Conservation (phyloP, 176 grass and related monocot species). For the Lolium perenne region DNA sequence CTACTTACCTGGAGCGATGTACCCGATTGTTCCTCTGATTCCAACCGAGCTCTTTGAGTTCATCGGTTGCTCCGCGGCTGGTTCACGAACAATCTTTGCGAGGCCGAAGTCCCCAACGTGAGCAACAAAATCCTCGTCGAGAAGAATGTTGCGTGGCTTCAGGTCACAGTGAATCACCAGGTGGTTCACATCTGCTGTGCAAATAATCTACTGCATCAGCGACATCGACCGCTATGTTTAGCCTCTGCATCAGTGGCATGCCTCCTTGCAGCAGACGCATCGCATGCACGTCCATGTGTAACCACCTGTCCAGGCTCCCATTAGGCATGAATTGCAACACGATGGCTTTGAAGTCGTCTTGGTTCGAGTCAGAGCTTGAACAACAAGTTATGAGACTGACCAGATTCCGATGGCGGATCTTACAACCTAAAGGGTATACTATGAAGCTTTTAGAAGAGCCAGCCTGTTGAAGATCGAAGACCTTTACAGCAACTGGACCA, state of each 20-base stretch:
- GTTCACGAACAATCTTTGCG: not conserved
- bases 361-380: not conserved
- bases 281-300: not conserved
- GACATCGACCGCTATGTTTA: not conserved
- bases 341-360: not conserved
- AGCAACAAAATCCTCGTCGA: not conserved
- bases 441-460: slow-evolving; percentile 49
- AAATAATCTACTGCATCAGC: not conserved
- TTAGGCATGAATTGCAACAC: slow-evolving; percentile 5
- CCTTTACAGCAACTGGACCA: slow-evolving; percentile 44
- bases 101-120: not conserved
- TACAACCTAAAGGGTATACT: not conserved
- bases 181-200: not conserved
- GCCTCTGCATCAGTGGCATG: not conserved
- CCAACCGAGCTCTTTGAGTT: not conserved
- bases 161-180: not conserved
- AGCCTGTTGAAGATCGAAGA: slow-evolving; percentile 48
- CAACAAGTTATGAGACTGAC: not conserved
- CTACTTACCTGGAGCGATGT: slow-evolving; percentile 7
- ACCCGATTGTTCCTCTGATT: not conserved
- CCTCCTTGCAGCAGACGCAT: not conserved
- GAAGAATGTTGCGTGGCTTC: not conserved
- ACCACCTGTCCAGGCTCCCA: slow-evolving; percentile 17
- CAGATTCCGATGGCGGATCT: slow-evolving; percentile 39
- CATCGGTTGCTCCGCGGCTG: not conserved